Percentiles rank a stretch among this genome's conserved stretches.
Conservation (phyloP, 352 stramenopile species). For the Phytophthora sojae region DNA sequence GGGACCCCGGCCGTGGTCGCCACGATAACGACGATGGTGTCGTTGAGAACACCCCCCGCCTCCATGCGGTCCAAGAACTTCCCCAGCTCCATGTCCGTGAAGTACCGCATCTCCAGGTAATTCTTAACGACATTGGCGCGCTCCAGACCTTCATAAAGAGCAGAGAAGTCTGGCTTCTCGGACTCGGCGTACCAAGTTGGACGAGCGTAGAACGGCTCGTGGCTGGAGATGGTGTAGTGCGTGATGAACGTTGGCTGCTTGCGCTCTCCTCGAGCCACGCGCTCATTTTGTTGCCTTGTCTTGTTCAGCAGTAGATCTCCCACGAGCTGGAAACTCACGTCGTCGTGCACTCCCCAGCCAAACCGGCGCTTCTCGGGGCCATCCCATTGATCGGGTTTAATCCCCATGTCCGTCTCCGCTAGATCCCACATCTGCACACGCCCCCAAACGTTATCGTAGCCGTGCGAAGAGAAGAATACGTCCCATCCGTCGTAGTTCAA, state of each 20-base stretch:
- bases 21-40: slow-evolving; percentile 3
- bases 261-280: background rate
- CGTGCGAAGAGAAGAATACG: background rate
- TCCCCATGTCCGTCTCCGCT: slow-evolving; percentile 1
- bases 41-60: background rate
- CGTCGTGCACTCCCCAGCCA: background rate
- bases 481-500: slow-evolving; percentile 4
- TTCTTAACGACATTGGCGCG: background rate
- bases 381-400: slow-evolving; percentile 1
- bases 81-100: slow-evolving; percentile 1
- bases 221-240: background rate
- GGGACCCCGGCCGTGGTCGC: background rate
- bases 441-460: slow-evolving; percentile 2
- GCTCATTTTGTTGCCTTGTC: background rate
- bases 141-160: background rate
- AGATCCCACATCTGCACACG: background rate
- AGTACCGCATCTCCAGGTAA: slow-evolving; percentile 4
- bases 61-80: slow-evolving; percentile 3
- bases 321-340: slow-evolving; percentile 2
- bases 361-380: slow-evolving; percentile 3
- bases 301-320: slow-evolving; percentile 1
- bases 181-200: slow-evolving; percentile 1
- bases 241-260: slow-evolving; percentile 1
- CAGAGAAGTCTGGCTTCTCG: slow-evolving; percentile 1
- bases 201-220: background rate